Evolutionary conservation across 1,284 basidiomycete genomes (phyloP).

Genomic region (Vanrija pseudolonga): DNA sequence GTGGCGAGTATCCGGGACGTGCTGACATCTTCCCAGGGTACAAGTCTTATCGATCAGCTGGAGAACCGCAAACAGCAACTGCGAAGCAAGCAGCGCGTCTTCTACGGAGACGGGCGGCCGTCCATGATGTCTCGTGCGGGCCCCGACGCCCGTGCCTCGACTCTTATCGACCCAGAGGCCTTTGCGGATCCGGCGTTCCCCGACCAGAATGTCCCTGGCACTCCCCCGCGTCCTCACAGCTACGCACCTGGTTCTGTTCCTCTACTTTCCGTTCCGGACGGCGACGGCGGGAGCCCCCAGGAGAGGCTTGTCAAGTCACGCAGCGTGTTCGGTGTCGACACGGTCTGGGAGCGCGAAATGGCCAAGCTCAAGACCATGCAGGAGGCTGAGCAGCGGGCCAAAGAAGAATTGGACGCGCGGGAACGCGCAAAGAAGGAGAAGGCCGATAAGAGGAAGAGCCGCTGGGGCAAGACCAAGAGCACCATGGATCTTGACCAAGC

Average conservation of each 20-base stretch:
- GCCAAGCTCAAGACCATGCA: conserved; percentile 36
- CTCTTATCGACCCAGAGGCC: conserved; percentile 9
- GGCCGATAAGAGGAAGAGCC: conserved; percentile 6
- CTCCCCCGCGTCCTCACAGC: too few species aligned
- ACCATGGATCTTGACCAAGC: not conserved
- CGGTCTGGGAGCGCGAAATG: conserved; percentile 47
- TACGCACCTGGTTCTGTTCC: too few species aligned
- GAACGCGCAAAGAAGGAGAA: conserved; percentile 8
- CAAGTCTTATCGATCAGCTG: conserved; percentile 47
- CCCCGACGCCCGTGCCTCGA: conserved; percentile 5
- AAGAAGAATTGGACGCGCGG: conserved; percentile 19
- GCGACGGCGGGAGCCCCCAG: not conserved
- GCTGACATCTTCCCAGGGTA: conserved; percentile 23
- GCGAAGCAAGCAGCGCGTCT: conserved; percentile 40
- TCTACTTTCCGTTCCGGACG: conserved; percentile 3
- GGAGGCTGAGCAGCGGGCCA: conserved; percentile 23
- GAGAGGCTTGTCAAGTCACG: conserved; percentile 29
- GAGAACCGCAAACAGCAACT: conserved; percentile 42
- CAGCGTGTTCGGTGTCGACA: conserved; percentile 47
- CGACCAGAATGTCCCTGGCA: not conserved
- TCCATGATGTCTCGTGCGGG: conserved; percentile 44
- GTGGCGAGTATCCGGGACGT: conserved; percentile 7
- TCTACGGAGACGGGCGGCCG: conserved; percentile 46
- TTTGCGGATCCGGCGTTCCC: not conserved
- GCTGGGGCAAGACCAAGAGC: conserved; percentile 3